phyloP scores from a whole-genome alignment of 148 eudicot genomes.

The Vaccinium corymbosum region DNA sequence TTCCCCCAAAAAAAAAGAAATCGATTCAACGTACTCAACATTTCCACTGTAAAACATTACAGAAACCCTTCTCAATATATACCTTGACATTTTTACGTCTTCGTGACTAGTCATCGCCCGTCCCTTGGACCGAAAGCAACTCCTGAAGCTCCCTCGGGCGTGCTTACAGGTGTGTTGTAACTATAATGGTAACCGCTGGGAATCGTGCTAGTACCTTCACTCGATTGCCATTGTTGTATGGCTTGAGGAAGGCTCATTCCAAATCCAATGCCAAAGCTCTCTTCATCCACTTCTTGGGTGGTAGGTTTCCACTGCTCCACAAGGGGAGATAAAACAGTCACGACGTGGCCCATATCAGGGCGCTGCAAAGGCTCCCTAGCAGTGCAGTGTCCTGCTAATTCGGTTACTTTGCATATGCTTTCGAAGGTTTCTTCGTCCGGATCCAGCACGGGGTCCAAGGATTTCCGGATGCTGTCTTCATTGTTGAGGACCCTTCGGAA shows the following conservation, averaged over 20 bases:
- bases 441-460: slow-evolving; percentile 34
- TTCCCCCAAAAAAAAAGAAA: neutral
- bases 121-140: slow-evolving; percentile 22
- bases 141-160: slow-evolving; percentile 27
- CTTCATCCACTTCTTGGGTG: slow-evolving; percentile 26
- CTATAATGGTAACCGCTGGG: slow-evolving; percentile 13
- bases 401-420: slow-evolving; percentile 41
- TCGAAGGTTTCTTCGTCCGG: slow-evolving; percentile 41
- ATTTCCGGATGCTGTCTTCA: slow-evolving; percentile 33
- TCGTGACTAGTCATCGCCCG: slow-evolving; percentile 23
- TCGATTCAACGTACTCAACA: neutral
- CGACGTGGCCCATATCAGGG: slow-evolving; percentile 58
- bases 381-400: slow-evolving; percentile 55
- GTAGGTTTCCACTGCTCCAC: slow-evolving; percentile 58
- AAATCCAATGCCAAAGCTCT: slow-evolving; percentile 32
- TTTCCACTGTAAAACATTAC: neutral
- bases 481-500: slow-evolving; percentile 40
- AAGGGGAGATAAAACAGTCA: slow-evolving; percentile 43
- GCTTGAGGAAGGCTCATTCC: slow-evolving; percentile 54
- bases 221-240: slow-evolving; percentile 45
- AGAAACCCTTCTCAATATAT: neutral
- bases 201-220: slow-evolving; percentile 34
- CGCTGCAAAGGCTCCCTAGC: slow-evolving; percentile 49
- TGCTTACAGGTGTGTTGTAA: slow-evolving; percentile 15
- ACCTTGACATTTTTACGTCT: neutral